Evolutionary conservation across 2,329 filamentous ascomycete species (phyloP).

Genomic region (Phialophora tarda): DNA sequence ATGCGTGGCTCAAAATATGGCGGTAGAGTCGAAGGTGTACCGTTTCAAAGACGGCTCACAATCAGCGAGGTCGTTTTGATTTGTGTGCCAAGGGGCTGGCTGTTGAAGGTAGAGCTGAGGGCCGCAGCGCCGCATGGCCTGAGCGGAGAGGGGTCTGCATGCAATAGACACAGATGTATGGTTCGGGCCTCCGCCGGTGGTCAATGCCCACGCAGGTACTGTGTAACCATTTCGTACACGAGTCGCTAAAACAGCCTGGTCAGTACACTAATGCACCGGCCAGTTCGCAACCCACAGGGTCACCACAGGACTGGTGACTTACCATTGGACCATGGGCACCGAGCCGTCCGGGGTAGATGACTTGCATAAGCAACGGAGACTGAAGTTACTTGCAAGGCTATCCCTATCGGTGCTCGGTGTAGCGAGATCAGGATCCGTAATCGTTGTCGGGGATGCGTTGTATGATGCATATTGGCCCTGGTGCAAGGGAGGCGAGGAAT

Average conservation of each 20-base stretch:
- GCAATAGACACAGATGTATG: constrained; percentile 60
- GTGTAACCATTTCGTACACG: constrained; percentile 68
- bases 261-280: constrained; percentile 9
- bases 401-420: constrained; percentile 61
- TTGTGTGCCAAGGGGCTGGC: constrained; percentile 40
- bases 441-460: constrained; percentile 57
- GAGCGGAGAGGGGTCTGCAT: constrained; percentile 50
- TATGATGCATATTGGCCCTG: constrained; percentile 48
- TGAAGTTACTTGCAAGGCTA: constrained; percentile 56
- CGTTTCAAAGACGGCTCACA: neutral
- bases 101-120: constrained; percentile 27
- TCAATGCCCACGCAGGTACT: constrained; percentile 63
- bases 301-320: constrained; percentile 33
- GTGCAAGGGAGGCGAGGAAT: constrained; percentile 52
- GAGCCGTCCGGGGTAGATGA: constrained; percentile 56
- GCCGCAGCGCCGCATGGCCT: constrained; percentile 39
- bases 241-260: constrained; percentile 52
- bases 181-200: constrained; percentile 52
- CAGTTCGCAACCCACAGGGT: neutral
- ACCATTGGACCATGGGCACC: constrained; percentile 66
- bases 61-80: constrained; percentile 32
- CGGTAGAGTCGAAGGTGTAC: neutral
- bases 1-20: neutral
- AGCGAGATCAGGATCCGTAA: constrained; percentile 56
- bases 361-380: constrained; percentile 64